These are phyloP conservation scores for Dichomitus squalens DNA, from an alignment of 1,284 basidiomycete species.

Conservation along the genomic window DNA sequence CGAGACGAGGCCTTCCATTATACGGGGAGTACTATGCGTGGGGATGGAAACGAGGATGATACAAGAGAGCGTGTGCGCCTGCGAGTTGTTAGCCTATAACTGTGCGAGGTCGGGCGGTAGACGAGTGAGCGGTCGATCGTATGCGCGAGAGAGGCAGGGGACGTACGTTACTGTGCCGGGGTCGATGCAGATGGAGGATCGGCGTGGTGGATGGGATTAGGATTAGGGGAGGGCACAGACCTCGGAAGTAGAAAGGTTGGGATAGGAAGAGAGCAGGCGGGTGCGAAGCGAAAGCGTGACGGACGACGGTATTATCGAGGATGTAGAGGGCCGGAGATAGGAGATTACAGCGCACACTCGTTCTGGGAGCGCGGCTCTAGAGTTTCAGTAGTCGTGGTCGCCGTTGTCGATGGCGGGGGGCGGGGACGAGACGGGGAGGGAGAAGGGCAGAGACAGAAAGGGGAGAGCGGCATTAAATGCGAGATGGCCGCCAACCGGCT, in stretches of 20 bases:
- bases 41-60: slow-evolving; percentile 4
- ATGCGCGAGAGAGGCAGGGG: neutral
- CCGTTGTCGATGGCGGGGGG: slow-evolving; percentile 2
- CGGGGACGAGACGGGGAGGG: neutral
- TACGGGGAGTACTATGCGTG: slow-evolving; percentile 21
- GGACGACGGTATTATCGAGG: slow-evolving; percentile 1
- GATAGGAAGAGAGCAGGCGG: neutral
- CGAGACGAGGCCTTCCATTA: slow-evolving; percentile 34
- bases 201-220: neutral
- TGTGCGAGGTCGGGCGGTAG: neutral
- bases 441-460: neutral
- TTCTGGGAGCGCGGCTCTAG: slow-evolving; percentile 12
- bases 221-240: slow-evolving; percentile 3
- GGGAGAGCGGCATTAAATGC: slow-evolving; percentile 2
- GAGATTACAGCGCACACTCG: slow-evolving; percentile 12
- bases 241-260: neutral
- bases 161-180: slow-evolving; percentile 12
- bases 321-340: neutral
- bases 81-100: slow-evolving; percentile 23
- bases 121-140: neutral
- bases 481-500: neutral
- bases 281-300: neutral
- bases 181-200: neutral
- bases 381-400: neutral
- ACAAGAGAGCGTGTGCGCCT: slow-evolving; percentile 25